Base-by-base conservation (phyloP, 257 asterid genomes). In the Jacaranda mimosifolia region DNA sequence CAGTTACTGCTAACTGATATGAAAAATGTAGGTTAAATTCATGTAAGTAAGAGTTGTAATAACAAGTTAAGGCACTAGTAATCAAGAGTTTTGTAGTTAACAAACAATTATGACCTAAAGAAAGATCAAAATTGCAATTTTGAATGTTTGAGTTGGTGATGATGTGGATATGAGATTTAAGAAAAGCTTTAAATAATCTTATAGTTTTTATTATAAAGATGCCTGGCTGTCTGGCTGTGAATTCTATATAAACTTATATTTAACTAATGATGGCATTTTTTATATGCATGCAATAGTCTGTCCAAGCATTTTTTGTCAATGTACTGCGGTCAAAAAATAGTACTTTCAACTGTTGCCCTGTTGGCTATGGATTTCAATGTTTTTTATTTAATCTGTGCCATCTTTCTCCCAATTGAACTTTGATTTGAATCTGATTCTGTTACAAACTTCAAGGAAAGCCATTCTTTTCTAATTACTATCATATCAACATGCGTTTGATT, bases 401-500 rank as follows among this genome's bases (percentile, higher is more conserved):
- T 10, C 36, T 4, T 57, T 53, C 19, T 52, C 40, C 7, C 7
- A 53, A 45, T 35, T 15, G 39, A 66, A 66, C 53, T 9, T 9
- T 17, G 71, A 39, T 67, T 67, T 67, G 18, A 11, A 67, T 19
- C 43, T 67, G 57, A 67, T 67, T 19, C 36, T n/a, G 5, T 52
- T 51, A 36, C 64, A 51, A 35, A 53, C 9, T 52, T n/a, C 46
- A 45, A 70, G 3, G 32, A 18, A 10, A 72, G 52, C 67, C 39
- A 10, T 10, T 35, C 19, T 6, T 9, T 19, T 19, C 42, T 8
- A 21, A 4, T 42, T 14, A 26, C 45, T 42, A 43, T 9, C 14
- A 0, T 73, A 15, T 3, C 32, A 35, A 13, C 21, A 38, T 13
- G 68, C 39, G 4, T 32, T 56, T 69, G 14, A 26, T 32, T 12